Percentiles rank a stretch among this genome's conserved stretches.
Evolutionary conservation across 2,329 filamentous ascomycete genomes (phyloP).

Genomic region (Fusarium sp.): DNA sequence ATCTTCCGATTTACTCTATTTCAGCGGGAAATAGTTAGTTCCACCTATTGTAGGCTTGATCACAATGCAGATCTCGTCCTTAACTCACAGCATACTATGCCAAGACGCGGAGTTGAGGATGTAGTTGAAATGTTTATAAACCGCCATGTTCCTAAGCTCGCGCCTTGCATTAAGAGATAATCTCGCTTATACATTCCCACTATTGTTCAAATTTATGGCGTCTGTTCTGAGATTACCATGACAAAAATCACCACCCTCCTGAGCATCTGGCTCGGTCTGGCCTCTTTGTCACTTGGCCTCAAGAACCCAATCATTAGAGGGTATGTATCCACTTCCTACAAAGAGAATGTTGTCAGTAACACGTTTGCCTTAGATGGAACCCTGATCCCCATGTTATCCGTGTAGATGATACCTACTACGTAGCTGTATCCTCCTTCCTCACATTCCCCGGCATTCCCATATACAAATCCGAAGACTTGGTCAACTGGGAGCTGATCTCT

Average conservation of each 20-base stretch:
- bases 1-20: not conserved
- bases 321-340: not conserved
- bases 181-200: not conserved
- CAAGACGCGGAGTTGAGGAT: not conserved
- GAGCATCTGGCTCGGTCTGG: not conserved
- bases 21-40: not conserved
- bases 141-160: not conserved
- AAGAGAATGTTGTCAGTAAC: not conserved
- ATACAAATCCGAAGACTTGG: conserved; percentile 26
- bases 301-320: conserved; percentile 6
- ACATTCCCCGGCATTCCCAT: conserved; percentile 32
- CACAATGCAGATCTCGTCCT: not conserved
- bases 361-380: conserved; percentile 10
- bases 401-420: conserved; percentile 26
- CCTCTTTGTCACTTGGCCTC: not conserved
- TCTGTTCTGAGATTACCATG: not conserved
- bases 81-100: not conserved
- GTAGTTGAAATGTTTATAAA: not conserved
- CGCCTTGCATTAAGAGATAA: not conserved
- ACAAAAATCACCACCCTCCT: not conserved
- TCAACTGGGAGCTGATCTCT: conserved; percentile 30
- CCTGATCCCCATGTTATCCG: conserved; percentile 30
- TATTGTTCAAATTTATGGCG: not conserved
- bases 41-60: not conserved
- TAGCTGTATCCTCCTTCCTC: conserved; percentile 33